Conservation (phyloP, 345 rosid species). For the Eucalyptus pauciflora region DNA sequence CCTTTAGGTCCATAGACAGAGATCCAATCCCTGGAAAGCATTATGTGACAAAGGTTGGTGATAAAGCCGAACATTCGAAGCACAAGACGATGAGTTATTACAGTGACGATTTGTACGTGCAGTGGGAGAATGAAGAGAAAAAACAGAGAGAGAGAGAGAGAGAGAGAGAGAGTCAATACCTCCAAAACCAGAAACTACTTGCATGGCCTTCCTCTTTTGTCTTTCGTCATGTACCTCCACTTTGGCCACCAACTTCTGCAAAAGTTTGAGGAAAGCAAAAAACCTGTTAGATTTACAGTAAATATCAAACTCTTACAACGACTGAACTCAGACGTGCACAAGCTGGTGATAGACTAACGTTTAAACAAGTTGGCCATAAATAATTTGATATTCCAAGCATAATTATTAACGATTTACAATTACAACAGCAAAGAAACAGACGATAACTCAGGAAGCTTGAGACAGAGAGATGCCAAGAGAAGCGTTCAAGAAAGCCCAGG, state of each 20-base stretch:
- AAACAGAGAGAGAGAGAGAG: not conserved
- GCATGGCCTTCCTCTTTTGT: not conserved
- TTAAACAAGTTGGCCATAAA: not conserved
- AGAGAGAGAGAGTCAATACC: not conserved
- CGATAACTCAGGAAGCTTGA: not conserved
- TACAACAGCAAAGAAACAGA: not conserved
- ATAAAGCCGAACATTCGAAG: not conserved
- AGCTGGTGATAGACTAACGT: not conserved
- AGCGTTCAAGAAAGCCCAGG: not conserved
- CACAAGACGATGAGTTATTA: not conserved
- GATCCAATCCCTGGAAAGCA: not conserved
- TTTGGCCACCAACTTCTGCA: slow-evolving; percentile 1
- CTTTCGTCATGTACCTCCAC: not conserved
- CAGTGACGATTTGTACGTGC: not conserved
- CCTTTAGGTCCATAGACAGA: not conserved
- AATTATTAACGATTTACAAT: not conserved
- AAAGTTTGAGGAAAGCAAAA: not conserved
- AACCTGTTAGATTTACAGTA: not conserved
- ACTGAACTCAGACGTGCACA: not conserved
- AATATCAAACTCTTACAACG: not conserved
- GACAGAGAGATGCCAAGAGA: not conserved
- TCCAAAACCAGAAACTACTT: not conserved
- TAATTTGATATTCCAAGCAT: not conserved
- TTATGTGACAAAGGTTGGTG: not conserved
- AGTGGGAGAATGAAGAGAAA: not conserved